Conservation (phyloP, 169 alveolate species). For the Eimeria brunetti region DNA sequence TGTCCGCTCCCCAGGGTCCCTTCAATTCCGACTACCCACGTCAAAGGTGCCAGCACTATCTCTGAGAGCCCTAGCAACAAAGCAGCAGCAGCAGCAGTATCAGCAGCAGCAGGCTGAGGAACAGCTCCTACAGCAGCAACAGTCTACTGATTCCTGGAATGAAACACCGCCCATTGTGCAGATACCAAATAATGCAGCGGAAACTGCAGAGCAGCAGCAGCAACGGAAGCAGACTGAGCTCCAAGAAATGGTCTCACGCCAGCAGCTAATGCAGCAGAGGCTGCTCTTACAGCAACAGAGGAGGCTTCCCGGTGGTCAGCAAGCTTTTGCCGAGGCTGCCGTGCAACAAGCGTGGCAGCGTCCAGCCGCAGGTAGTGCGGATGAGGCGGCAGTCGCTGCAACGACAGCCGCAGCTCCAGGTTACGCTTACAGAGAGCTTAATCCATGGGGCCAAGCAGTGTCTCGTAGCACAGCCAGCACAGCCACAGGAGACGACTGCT, state of each 20-base stretch:
- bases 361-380: constrained; percentile 45
- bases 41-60: constrained; percentile 61
- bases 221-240: constrained; percentile 42
- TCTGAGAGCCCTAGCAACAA: constrained; percentile 53
- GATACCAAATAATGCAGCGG: neutral
- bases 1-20: constrained; percentile 55
- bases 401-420: constrained; percentile 61
- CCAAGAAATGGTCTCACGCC: constrained; percentile 31
- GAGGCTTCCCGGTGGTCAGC: constrained; percentile 38
- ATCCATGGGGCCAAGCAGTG: constrained; percentile 67
- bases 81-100: constrained; percentile 63
- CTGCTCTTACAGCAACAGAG: constrained; percentile 62
- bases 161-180: constrained; percentile 34
- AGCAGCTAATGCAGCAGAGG: constrained; percentile 49
- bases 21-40: constrained; percentile 36
- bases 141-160: constrained; percentile 34
- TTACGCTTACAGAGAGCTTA: constrained; percentile 58
- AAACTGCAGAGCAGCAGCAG: constrained; percentile 58
- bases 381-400: constrained; percentile 54
- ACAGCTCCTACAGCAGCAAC: constrained; percentile 28
- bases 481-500: constrained; percentile 72
- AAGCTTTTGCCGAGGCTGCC: constrained; percentile 51
- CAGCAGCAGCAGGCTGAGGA: constrained; percentile 33
- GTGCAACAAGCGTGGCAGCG: constrained; percentile 66
- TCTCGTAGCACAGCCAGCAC: constrained; percentile 77